Evolutionary conservation across 441 rosid genomes (phyloP), one percentile per base, ranked within the genome.

Genomic region (Erysimum cheiri): DNA sequence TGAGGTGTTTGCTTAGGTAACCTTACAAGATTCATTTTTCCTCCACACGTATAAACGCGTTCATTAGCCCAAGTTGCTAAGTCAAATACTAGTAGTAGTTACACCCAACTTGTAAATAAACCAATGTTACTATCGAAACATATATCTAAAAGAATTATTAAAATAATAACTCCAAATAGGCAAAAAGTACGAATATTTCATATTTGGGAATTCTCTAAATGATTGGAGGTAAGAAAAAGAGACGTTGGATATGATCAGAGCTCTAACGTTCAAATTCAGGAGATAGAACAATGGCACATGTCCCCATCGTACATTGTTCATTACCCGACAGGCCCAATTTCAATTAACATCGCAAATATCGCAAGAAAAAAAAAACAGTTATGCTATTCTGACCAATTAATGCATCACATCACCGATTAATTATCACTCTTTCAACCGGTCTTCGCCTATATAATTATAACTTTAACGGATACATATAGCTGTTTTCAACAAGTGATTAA

Each of bases 261-360:
- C 33, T 41, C 22, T 26, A 73, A 73, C 77, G 72, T 73, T 73
- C 72, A 52, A 43, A 67, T 41, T 17, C 35, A 4, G 26, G 24
- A 55, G 26, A 46, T 12, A 46, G 37, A 58, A 65, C 52, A 57
- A 56, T 57, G 19, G 2, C 67, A 73, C 67, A 58, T 57, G 77
- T 46, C 60, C 71, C 77, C 71, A 56, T 36, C 15, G 53, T 19
- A 40, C 22, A 60, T 19, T 70, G 29, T 53, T 43, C 75, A 61
- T 33, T 24, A 62, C 64, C 10, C 19, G 46, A 44, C 40, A 63
- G 50, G 33, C 64, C 26, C 26, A 19, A 11, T 32, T 11, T 33
- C 15, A 3, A 33, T 37, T 29, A 7, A 36, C 37, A 39, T 14
- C 39, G 17, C n/a, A 12, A 31, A 2, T 37, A 8, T 35, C 4